Percentiles rank a stretch among this genome's conserved stretches.
These are phyloP conservation scores for Bipolaris gigantea DNA, from an alignment of 2,329 filamentous ascomycete species.

Conservation along the genomic window DNA sequence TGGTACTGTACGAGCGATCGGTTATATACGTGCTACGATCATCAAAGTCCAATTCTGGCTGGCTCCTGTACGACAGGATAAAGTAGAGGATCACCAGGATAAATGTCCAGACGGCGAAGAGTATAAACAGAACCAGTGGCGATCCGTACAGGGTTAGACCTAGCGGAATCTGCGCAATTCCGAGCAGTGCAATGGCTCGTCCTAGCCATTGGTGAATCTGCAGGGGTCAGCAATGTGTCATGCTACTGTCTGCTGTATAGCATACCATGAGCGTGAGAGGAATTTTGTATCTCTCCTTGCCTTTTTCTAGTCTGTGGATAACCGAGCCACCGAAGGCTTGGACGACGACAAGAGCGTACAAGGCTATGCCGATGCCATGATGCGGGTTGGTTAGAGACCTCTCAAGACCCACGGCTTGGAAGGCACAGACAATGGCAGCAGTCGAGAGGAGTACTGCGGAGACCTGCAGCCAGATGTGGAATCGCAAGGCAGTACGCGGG, in stretches of 20 bases:
- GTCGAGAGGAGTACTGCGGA: constrained; percentile 68
- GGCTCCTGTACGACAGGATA: constrained; percentile 72
- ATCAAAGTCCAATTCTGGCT: constrained; percentile 56
- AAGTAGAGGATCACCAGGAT: constrained; percentile 77
- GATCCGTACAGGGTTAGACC: constrained; percentile 92
- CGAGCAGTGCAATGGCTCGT: constrained; percentile 74
- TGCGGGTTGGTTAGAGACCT: constrained; percentile 78
- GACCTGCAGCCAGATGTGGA: constrained; percentile 75
- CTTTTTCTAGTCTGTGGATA: constrained; percentile 59
- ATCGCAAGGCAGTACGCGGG: constrained; percentile 63
- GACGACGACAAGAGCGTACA: constrained; percentile 72
- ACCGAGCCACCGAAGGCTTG: constrained; percentile 71
- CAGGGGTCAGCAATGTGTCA: constrained; percentile 32
- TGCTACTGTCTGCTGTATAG: background rate
- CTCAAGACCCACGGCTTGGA: constrained; percentile 73
- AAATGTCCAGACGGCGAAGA: constrained; percentile 79
- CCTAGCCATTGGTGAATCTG: constrained; percentile 89
- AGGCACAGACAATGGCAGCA: constrained; percentile 73
- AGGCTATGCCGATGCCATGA: constrained; percentile 78
- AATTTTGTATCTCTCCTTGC: constrained; percentile 56
- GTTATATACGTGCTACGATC: constrained; percentile 62
- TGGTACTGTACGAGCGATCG: constrained; percentile 52
- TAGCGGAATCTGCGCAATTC: constrained; percentile 82
- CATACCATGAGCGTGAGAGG: constrained; percentile 62
- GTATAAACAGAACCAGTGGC: constrained; percentile 78